A percentile compares a stretch with the other conserved stretches of the same genome.
These are phyloP conservation scores for Sonneratia caseolaris DNA, from an alignment of 345 rosid species.

Conservation along the genomic window DNA sequence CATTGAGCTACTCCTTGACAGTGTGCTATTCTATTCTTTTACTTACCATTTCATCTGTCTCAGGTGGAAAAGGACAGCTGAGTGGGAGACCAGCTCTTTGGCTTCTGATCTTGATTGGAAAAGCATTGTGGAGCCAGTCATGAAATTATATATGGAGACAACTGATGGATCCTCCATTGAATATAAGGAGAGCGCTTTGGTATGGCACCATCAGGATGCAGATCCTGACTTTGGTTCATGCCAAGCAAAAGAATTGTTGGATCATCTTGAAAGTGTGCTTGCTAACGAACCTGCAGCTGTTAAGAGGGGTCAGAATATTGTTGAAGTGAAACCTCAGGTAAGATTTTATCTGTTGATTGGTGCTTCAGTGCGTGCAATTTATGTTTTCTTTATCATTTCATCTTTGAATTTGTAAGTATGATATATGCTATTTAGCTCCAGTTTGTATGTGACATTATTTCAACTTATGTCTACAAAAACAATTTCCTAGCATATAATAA, in stretches of 20 bases:
- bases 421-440: too few relatives aligned
- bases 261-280: slow-evolving; percentile 77
- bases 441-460: neutral
- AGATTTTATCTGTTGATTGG: neutral
- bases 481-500: neutral
- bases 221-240: slow-evolving; percentile 91
- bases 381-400: too few relatives aligned
- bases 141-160: slow-evolving; percentile 71
- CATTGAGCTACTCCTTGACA: neutral
- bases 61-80: slow-evolving; percentile 52
- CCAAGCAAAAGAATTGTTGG: slow-evolving; percentile 78
- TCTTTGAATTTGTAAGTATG: too few relatives aligned
- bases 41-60: slow-evolving; percentile 1
- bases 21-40: neutral
- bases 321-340: slow-evolving; percentile 93
- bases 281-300: slow-evolving; percentile 81
- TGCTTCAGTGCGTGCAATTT: too few relatives aligned
- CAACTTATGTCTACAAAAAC: neutral
- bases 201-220: slow-evolving; percentile 92
- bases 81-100: slow-evolving; percentile 50
- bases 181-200: slow-evolving; percentile 68
- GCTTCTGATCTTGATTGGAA: slow-evolving; percentile 73
- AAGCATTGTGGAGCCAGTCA: slow-evolving; percentile 64
- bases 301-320: slow-evolving; percentile 76
- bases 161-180: slow-evolving; percentile 84